A percentile compares a stretch with the other conserved stretches of the same genome.
These are phyloP conservation scores for Boletus semigastroideus DNA, from an alignment of 1,284 basidiomycete genomes.

Conservation along the genomic window DNA sequence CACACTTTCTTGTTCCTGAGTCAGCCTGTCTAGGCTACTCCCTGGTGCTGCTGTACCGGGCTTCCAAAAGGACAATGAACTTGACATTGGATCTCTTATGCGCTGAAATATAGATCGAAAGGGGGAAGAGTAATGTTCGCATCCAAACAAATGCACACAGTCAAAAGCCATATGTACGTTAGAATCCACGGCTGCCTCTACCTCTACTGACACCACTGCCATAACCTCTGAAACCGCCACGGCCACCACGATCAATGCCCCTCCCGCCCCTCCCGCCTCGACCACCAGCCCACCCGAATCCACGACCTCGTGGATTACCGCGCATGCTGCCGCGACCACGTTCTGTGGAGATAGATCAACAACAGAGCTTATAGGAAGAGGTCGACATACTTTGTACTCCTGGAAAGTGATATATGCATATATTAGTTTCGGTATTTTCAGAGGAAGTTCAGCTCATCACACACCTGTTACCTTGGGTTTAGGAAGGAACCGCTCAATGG, in stretches of 20 bases:
- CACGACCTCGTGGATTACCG: constrained; percentile 42
- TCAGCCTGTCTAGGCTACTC: constrained; percentile 81
- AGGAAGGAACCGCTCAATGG: constrained; percentile 95
- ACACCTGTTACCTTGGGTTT: constrained; percentile 90
- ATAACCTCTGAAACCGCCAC: constrained; percentile 43
- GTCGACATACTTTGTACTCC: constrained; percentile 50
- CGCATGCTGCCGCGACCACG: constrained; percentile 48
- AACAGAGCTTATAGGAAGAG: not conserved
- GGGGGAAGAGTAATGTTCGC: too few relatives aligned
- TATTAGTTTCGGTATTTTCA: constrained; percentile 3
- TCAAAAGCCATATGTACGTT: constrained; percentile 8
- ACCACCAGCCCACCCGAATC: constrained; percentile 42
- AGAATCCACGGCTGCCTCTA: constrained; percentile 46
- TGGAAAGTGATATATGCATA: constrained; percentile 18
- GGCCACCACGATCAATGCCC: constrained; percentile 45
- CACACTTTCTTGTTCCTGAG: constrained; percentile 71
- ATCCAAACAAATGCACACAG: too few relatives aligned
- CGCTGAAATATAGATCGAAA: too few relatives aligned
- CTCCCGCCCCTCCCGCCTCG: constrained; percentile 43
- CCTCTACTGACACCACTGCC: constrained; percentile 38
- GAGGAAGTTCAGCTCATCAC: constrained; percentile 33
- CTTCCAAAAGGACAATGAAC: constrained; percentile 71
- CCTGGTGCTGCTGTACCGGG: constrained; percentile 85
- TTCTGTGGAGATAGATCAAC: constrained; percentile 42
- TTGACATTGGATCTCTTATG: constrained; percentile 32